Evolutionary conservation across 2,329 filamentous ascomycete species (phyloP).

Genomic region (Sclerotiophoma versabilis): DNA sequence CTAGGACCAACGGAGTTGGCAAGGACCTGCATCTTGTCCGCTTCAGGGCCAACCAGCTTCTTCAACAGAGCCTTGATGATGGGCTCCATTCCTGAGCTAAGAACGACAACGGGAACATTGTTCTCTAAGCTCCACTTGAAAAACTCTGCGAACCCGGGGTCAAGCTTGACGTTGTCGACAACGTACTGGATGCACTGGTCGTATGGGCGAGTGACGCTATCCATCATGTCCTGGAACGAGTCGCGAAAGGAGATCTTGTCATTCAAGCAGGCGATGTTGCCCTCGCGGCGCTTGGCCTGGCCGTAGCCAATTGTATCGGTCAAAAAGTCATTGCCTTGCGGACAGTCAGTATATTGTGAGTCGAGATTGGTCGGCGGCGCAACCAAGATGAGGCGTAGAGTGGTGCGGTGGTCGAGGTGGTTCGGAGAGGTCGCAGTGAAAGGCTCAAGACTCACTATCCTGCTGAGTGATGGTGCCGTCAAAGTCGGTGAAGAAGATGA

Average conservation of each 20-base stretch:
- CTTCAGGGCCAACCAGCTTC: constrained; percentile 80
- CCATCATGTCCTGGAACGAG: constrained; percentile 90
- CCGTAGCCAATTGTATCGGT: constrained; percentile 95
- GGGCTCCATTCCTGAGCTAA: constrained; percentile 91
- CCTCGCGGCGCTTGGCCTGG: constrained; percentile 69
- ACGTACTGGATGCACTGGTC: constrained; percentile 81
- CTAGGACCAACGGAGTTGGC: constrained; percentile 78
- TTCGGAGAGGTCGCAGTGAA: constrained; percentile 5
- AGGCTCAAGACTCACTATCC: constrained; percentile 60
- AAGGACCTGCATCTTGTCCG: constrained; percentile 83
- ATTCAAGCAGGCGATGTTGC: constrained; percentile 79
- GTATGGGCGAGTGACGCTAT: constrained; percentile 81
- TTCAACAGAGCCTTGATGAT: constrained; percentile 85
- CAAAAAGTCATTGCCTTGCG: constrained; percentile 69
- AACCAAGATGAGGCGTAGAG: constrained; percentile 11
- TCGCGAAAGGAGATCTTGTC: constrained; percentile 77
- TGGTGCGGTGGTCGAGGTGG: neutral
- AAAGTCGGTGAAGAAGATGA: constrained; percentile 99
- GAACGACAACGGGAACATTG: constrained; percentile 89
- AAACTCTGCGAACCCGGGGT: constrained; percentile 88
- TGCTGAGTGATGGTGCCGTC: constrained; percentile 90
- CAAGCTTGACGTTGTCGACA: constrained; percentile 82
- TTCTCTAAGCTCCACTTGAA: constrained; percentile 80
- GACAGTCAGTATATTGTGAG: constrained; percentile 20
- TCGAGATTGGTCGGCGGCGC: constrained; percentile 13